Percentiles rank a stretch among this genome's conserved stretches.
Evolutionary conservation across 208 protist genomes (phyloP).

Genomic region (Acanthamoeba polyphaga): DNA sequence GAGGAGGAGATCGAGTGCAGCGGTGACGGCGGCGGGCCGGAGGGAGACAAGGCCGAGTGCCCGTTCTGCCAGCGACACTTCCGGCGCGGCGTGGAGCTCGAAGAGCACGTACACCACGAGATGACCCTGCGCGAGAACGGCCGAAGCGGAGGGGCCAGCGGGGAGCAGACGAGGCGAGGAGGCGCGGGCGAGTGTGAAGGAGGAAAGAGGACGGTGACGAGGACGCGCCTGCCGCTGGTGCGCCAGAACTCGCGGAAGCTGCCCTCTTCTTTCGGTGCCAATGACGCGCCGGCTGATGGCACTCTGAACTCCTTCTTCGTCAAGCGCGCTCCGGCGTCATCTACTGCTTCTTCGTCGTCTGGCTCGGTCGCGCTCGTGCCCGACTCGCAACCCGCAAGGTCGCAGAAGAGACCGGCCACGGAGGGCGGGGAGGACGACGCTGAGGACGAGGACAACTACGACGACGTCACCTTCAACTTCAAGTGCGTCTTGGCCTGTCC

Average conservation of each 20-base stretch:
- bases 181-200: not conserved
- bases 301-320: not conserved
- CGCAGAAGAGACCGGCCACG: not conserved
- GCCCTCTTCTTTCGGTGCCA: not conserved
- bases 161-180: not conserved
- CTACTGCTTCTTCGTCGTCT: not conserved
- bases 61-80: conserved; percentile 58
- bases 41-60: conserved; percentile 6
- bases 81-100: conserved; percentile 16
- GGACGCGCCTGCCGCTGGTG: not conserved
- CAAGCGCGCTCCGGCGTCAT: not conserved
- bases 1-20: conserved; percentile 24
- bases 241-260: not conserved
- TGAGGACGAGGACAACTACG: conserved; percentile 30
- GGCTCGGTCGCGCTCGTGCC: not conserved
- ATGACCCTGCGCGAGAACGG: not conserved
- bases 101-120: conserved; percentile 10
- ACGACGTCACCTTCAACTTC: conserved; percentile 55
- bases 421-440: not conserved
- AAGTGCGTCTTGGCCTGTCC: not conserved
- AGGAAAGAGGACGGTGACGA: not conserved
- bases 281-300: not conserved
- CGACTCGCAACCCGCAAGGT: not conserved
- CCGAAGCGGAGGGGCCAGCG: not conserved
- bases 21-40: not conserved